Conservation (phyloP, 768 basidiomycete genomes). For the Pleurotus pulmonarius region DNA sequence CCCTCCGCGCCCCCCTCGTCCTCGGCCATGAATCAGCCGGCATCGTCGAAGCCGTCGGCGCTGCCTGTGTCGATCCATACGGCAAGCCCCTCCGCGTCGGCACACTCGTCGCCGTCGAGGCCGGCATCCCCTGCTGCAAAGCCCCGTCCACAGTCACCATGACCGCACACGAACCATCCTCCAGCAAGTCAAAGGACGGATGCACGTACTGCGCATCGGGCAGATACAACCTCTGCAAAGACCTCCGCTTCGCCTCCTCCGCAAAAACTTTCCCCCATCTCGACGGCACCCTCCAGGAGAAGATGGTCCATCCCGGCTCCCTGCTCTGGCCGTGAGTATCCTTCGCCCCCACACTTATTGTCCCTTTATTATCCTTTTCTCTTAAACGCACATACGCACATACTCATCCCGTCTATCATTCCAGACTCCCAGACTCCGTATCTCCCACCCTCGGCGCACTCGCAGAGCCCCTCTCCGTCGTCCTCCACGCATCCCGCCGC, state of each 20-base stretch:
- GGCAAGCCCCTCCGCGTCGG: conserved; percentile 65
- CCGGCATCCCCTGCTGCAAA: conserved; percentile 81
- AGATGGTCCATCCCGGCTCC: conserved; percentile 84
- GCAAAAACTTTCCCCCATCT: conserved; percentile 92
- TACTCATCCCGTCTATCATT: not conserved
- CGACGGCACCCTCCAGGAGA: conserved; percentile 86
- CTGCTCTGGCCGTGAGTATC: conserved; percentile 2
- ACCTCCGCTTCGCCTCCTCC: conserved; percentile 84
- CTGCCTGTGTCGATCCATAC: conserved; percentile 68
- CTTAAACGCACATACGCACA: conserved; percentile 1
- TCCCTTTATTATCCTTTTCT: not conserved
- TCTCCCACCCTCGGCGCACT: conserved; percentile 81
- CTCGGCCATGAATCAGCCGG: conserved; percentile 96
- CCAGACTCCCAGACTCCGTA: conserved; percentile 70
- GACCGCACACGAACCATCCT: not conserved
- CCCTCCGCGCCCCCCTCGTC: conserved; percentile 78
- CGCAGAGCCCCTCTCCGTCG: conserved; percentile 90
- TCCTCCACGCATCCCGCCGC: conserved; percentile 11
- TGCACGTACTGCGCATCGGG: conserved; percentile 70
- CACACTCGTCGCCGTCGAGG: conserved; percentile 91
- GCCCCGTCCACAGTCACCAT: too few relatives aligned
- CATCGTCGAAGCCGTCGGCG: conserved; percentile 77
- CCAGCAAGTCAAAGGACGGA: too few relatives aligned
- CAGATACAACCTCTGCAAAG: conserved; percentile 91
- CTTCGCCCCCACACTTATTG: too few relatives aligned